Base-by-base conservation (phyloP, 306 rosid genomes). In the Corylus heterophylla region DNA sequence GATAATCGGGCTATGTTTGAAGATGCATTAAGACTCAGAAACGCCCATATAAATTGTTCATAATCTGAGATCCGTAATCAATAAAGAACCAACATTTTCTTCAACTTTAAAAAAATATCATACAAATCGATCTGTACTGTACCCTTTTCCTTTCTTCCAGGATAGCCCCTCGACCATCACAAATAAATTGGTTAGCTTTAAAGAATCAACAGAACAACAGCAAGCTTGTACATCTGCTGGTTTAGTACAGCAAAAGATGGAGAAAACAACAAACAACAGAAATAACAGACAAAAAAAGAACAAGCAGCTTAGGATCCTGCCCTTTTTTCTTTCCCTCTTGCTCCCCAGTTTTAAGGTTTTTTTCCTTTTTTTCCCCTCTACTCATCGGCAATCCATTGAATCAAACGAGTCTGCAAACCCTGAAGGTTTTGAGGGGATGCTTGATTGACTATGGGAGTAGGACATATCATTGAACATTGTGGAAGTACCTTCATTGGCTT, bases 401-500 rank as follows among this genome's bases (percentile, higher is more conserved):
- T 76, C 86, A 62, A 95, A 93, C 5, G 96, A 81, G 74, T 91
- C 89, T 42, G 92, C 93, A 72, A 95, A 92, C 64, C 89, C 94
- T 0, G 89, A 73, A 76, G 97, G 93, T 83, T 92, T 92, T 13
- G 97, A 89, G 58, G 91, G 90, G 58, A 91, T 87, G 89, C 99
- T 95, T 49, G 97, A 83, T 56, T 95, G 98, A 61, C 90, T 86
- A 61, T 91, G 91, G 4, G 98, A 90, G 79, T 71, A 75, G 51
- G 98, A 92, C 52, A 85, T 52, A 80, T 85, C 91, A 62, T 86
- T 86, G 52, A 92, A 91, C 84, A 82, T 75, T 31, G 94, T 78
- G 31, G 97, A 91, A 78, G 97, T 87, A 78, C 98, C 98, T 88
- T 95, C 98, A 86, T 86, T 84, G 79, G 94, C 97, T 85, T 91